Evolutionary conservation across 2,329 filamentous ascomycete genomes (phyloP), one percentile per base, ranked within the genome.

Genomic region (Penicillium vulpinum): DNA sequence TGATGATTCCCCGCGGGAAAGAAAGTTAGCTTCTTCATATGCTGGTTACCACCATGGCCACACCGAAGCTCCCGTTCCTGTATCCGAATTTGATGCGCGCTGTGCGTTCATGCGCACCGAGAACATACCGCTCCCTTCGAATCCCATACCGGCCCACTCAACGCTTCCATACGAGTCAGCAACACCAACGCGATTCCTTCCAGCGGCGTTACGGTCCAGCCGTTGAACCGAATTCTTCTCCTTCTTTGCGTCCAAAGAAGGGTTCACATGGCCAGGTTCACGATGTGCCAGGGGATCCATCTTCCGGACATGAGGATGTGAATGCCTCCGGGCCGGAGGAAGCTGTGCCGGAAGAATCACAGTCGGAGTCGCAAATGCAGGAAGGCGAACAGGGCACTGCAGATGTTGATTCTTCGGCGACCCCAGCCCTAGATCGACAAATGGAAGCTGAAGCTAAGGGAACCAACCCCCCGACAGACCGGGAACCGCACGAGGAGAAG

Each of bases 31-130:
- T 51, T 53, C 50, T 62, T 51, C 48, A 52, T 58, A 58, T 31
- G 38, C 28, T 33, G 55, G 45, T 51, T 39, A 43, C 55, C 60
- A 71, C 66, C 59, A 90, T 90, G 85, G 81, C 86, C 61, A 80
- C 83, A 24, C 77, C 79, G 58, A 81, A 87, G 67, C 78, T 90
- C 58, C 83, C 84, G 16, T 90, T 90, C 67, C 78, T 90, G 18
- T 90, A 89, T 64, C 87, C 88, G 44, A 85, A 86, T 63, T 74
- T 90, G 53, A 83, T 88, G 72, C 84, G 86, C 53, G 78, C 81
- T 16, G 71, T 81, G 61, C 78, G 81, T 68, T 73, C 73, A 69
- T 84, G 73, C 70, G 78, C 75, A 70, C 78, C 72, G 39, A 76
- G 61, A 29, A 75, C 73, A 24, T 74, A 77, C 63, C 70, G 76